Base-by-base conservation (phyloP, 2,329 filamentous ascomycete genomes). In the Fusarium subglutinans region DNA sequence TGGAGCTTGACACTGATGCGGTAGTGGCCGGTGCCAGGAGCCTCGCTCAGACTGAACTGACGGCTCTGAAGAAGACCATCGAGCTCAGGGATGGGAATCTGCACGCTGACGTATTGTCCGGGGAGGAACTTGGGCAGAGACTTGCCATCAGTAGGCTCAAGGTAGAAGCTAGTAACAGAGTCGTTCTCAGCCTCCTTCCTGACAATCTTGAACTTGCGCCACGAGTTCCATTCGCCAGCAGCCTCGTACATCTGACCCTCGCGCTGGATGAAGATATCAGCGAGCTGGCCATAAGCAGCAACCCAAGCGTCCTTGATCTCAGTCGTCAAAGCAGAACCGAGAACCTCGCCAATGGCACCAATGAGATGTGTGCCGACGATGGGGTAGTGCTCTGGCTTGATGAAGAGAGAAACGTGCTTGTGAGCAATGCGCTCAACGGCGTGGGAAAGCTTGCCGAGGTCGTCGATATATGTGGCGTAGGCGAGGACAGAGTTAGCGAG, bases 1-100 rank as follows among this genome's bases (percentile, higher is more conserved):
- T 90, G 92, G 65, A 85, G 88, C 87, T 95, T 95, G 70, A 96
- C 90, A 74, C 89, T 93, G 83, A 96, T 90, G 62, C 93, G 89
- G 82, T 94, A 94, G 81, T 90, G 88, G 22, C 84, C 84, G 13
- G 86, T 86, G 54, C 86, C 85, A 8, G 86, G 85, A 6, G 83
- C 86, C 76, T 93, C 90, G 77, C 90, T 92, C 63, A 96, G 85
- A 53, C 90, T 93, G 84, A 94, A 96, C 84, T 96, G 93, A 63
- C 93, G 85, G 65, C 90, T 90, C 81, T 96, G 94, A 66, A 87
- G 83, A 74, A 91, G 86, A n/a, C 88, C 88, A 22, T 75, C 77
- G 28, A 92, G 85, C 54, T 87, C 84, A 2, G 91, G 89, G 2
- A 94, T 87, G 51, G 87, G 84, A 3, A 92, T 81, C 73, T 89